Evolutionary conservation across 2,329 filamentous ascomycete genomes (phyloP).

Genomic region (Cladobotryum protrusum): DNA sequence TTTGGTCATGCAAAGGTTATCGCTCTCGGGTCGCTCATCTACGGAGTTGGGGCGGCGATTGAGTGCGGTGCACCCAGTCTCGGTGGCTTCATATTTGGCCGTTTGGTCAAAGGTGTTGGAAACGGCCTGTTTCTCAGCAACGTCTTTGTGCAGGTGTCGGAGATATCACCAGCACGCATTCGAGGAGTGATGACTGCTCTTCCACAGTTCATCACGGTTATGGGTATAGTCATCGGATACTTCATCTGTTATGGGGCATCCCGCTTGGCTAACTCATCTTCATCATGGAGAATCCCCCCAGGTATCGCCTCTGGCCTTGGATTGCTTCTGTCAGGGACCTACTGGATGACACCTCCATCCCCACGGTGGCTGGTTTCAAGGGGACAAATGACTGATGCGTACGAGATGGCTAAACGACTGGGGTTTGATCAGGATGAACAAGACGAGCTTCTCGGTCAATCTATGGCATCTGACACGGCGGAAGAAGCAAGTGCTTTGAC

Average conservation of each 20-base stretch:
- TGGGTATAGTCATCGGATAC: constrained; percentile 49
- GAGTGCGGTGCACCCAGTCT: constrained; percentile 31
- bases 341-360: constrained; percentile 40
- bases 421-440: constrained; percentile 37
- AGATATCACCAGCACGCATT: constrained; percentile 48
- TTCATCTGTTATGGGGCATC: constrained; percentile 56
- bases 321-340: constrained; percentile 22
- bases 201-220: constrained; percentile 47
- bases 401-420: constrained; percentile 31
- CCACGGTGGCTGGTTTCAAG: constrained; percentile 50
- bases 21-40: constrained; percentile 45
- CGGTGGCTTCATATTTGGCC: constrained; percentile 48
- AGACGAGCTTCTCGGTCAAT: constrained; percentile 30
- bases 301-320: constrained; percentile 31
- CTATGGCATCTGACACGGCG: constrained; percentile 18
- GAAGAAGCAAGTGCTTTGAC: constrained; percentile 16
- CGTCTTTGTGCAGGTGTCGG: constrained; percentile 49
- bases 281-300: constrained; percentile 52
- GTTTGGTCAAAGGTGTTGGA: constrained; percentile 50
- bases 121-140: constrained; percentile 51
- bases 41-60: constrained; percentile 44
- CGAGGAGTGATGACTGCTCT: constrained; percentile 47
- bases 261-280: constrained; percentile 32
- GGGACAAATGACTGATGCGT: constrained; percentile 39
- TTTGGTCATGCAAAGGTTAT: constrained; percentile 50